Conservation (phyloP, 2,329 filamentous ascomycete genomes). For the Scedosporium boydii region DNA sequence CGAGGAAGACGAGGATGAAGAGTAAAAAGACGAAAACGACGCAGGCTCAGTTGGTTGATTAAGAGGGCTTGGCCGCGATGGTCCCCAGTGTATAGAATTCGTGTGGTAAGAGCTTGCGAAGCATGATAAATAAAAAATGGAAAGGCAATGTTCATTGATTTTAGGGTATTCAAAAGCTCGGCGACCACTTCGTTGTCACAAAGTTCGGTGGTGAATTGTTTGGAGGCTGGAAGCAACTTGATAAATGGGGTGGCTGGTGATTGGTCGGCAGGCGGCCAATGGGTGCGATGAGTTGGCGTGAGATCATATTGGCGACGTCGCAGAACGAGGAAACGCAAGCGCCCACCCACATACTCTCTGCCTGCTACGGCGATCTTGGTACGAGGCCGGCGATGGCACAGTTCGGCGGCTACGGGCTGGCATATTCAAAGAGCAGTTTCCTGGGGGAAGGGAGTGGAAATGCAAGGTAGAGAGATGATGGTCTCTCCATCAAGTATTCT, state of each 20-base stretch:
- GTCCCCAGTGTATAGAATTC: background rate
- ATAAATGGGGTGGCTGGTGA: background rate
- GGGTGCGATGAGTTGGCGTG: background rate
- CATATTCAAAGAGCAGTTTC: too few relatives aligned
- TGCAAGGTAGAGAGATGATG: too few relatives aligned
- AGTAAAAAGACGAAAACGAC: background rate
- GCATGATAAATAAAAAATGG: background rate
- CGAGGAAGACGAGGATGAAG: slow-evolving; percentile 59
- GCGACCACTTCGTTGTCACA: too few relatives aligned
- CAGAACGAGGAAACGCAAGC: background rate
- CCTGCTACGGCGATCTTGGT: too few relatives aligned
- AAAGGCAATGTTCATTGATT: background rate
- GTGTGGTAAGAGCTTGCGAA: background rate
- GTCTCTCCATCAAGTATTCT: too few relatives aligned
- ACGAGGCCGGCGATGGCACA: too few relatives aligned
- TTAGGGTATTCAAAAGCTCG: too few relatives aligned
- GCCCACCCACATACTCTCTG: too few relatives aligned
- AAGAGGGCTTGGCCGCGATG: background rate
- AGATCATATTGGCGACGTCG: background rate
- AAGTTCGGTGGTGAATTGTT: background rate
- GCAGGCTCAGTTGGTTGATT: background rate
- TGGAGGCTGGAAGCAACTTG: background rate
- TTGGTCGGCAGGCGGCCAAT: background rate
- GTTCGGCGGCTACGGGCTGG: too few relatives aligned
- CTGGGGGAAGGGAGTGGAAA: too few relatives aligned